Evolutionary conservation across 1,284 basidiomycete genomes (phyloP).

Genomic region (Pyrrhoderma lamaoense): DNA sequence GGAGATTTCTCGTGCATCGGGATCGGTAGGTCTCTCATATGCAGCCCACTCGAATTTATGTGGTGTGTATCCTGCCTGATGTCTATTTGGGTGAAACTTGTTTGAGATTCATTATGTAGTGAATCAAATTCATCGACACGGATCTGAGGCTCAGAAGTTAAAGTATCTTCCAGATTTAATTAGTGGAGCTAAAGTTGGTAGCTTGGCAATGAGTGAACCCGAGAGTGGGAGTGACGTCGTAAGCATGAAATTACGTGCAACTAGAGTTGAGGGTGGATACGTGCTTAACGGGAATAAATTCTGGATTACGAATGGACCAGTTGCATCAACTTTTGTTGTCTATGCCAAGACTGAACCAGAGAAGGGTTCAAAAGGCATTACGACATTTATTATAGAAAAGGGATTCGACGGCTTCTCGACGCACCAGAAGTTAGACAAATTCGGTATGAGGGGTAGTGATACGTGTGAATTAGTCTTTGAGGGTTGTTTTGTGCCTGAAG

Average conservation of each 20-base stretch:
- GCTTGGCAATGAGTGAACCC: slow-evolving; percentile 91
- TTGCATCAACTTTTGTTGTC: slow-evolving; percentile 84
- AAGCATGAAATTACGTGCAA: slow-evolving; percentile 80
- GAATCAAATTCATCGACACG: slow-evolving; percentile 77
- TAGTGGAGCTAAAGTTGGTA: slow-evolving; percentile 78
- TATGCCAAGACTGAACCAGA: slow-evolving; percentile 87
- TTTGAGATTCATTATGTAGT: slow-evolving; percentile 22
- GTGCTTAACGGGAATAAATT: slow-evolving; percentile 87
- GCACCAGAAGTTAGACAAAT: slow-evolving; percentile 87
- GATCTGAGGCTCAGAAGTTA: slow-evolving; percentile 76
- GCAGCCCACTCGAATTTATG: slow-evolving; percentile 92
- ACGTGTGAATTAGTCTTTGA: slow-evolving; percentile 94
- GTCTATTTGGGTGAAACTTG: slow-evolving; percentile 31
- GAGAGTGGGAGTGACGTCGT: slow-evolving; percentile 90
- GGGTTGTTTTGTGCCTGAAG: slow-evolving; percentile 80
- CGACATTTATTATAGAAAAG: slow-evolving; percentile 86
- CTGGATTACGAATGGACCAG: slow-evolving; percentile 96
- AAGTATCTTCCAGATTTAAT: slow-evolving; percentile 87
- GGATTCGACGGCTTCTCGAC: slow-evolving; percentile 81
- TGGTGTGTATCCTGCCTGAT: slow-evolving; percentile 30
- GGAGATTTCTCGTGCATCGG: slow-evolving; percentile 82
- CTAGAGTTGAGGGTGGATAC: slow-evolving; percentile 70
- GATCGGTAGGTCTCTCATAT: slow-evolving; percentile 87
- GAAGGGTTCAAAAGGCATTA: slow-evolving; percentile 82
- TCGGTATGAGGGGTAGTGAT: slow-evolving; percentile 94